Percentiles rank a stretch among this genome's conserved stretches.
Conservation (phyloP, 1,284 basidiomycete species). For the Leccinum cinnamomeum region DNA sequence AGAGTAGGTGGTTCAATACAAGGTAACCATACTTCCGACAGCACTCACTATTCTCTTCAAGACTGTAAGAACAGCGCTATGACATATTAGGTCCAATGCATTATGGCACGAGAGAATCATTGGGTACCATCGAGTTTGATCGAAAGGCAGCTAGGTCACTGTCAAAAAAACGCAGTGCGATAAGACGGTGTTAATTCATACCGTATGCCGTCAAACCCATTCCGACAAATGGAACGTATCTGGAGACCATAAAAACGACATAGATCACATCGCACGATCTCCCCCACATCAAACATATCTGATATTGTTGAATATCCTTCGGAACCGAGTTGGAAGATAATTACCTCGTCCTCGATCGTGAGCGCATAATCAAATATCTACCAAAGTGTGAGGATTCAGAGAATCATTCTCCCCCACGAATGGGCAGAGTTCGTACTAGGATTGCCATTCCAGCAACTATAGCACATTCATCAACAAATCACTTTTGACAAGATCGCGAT, state of each 20-base stretch:
- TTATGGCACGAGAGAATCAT: too few species aligned
- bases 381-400: background rate
- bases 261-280: background rate
- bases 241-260: background rate
- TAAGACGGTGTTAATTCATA: background rate
- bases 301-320: background rate
- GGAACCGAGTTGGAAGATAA: background rate
- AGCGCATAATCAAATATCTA: conserved; percentile 1
- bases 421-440: background rate
- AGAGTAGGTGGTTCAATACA: too few species aligned
- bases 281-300: background rate
- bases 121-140: background rate
- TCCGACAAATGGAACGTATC: background rate
- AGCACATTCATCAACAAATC: background rate
- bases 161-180: too few species aligned
- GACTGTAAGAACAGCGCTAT: background rate
- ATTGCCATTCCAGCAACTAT: background rate
- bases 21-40: background rate
- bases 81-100: background rate
- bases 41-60: background rate
- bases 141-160: background rate
- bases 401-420: background rate
- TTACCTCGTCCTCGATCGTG: conserved; percentile 1
- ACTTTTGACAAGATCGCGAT: background rate
- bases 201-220: background rate